These are phyloP conservation scores for Dendrostoma leiphaemia DNA, from an alignment of 2,329 filamentous ascomycete species.

Conservation along the genomic window DNA sequence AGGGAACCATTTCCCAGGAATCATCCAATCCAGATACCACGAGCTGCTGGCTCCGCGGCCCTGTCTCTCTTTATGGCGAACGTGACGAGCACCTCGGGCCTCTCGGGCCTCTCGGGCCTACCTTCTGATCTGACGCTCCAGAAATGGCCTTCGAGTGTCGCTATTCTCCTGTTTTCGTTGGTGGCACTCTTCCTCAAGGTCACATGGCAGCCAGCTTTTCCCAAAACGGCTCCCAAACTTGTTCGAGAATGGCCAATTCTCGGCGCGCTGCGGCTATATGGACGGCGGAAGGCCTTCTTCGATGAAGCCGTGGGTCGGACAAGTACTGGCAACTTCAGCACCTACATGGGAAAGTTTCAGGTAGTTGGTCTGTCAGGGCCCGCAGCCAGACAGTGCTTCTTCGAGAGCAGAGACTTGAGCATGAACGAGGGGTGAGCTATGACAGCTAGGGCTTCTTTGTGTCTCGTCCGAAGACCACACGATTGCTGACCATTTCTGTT, in stretches of 20 bases:
- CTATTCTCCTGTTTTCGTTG: conserved; percentile 22
- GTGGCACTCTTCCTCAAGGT: conserved; percentile 20
- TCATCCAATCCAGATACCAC: too few relatives aligned
- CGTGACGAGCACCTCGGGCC: not conserved
- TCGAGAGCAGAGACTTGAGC: conserved; percentile 42
- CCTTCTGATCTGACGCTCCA: not conserved
- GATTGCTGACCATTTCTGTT: not conserved
- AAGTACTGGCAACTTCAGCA: conserved; percentile 46
- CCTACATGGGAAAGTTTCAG: conserved; percentile 44
- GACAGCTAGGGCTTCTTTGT: too few relatives aligned
- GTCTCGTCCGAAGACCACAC: not conserved
- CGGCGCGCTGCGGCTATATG: conserved; percentile 42
- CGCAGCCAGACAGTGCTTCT: conserved; percentile 42
- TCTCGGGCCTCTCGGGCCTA: not conserved
- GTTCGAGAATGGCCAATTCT: conserved; percentile 33
- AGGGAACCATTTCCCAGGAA: too few relatives aligned
- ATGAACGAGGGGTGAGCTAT: conserved; percentile 41
- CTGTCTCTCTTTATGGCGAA: not conserved
- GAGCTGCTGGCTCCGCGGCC: too few relatives aligned
- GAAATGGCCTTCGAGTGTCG: conserved; percentile 23
- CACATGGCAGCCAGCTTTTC: conserved; percentile 24
- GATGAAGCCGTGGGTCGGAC: conserved; percentile 28
- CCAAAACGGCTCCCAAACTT: conserved; percentile 26
- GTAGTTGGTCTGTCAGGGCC: conserved; percentile 43
- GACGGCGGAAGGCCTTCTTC: conserved; percentile 40